Conservation (phyloP, 805 yeast species). For the Ogataea pini region DNA sequence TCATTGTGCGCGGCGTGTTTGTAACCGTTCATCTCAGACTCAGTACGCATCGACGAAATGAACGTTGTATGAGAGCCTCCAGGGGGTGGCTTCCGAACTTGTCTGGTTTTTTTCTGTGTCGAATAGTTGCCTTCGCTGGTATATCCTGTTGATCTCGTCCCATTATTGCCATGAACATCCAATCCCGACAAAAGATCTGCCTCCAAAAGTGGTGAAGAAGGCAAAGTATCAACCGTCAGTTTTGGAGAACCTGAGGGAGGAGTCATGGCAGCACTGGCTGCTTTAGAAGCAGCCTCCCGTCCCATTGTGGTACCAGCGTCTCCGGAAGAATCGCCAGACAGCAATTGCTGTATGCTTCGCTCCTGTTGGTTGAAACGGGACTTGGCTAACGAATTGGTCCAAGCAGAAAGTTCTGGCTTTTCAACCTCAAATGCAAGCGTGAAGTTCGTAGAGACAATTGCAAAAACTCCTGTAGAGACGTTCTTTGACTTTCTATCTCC, state of each 20-base stretch:
- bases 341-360: conserved; percentile 32
- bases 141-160: neutral
- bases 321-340: conserved; percentile 33
- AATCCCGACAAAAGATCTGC: conserved; percentile 13
- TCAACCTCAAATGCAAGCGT: conserved; percentile 61
- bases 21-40: conserved; percentile 7
- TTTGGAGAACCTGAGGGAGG: conserved; percentile 16
- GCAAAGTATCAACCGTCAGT: conserved; percentile 18
- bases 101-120: conserved; percentile 1
- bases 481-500: conserved; percentile 38
- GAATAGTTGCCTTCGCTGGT: neutral
- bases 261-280: conserved; percentile 32
- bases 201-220: conserved; percentile 22
- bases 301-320: conserved; percentile 34
- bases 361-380: conserved; percentile 52
- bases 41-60: conserved; percentile 22
- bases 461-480: conserved; percentile 51
- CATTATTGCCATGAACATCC: neutral
- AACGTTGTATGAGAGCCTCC: conserved; percentile 16
- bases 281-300: conserved; percentile 39
- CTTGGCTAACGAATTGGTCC: conserved; percentile 58
- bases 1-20: conserved; percentile 3
- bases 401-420: conserved; percentile 48
- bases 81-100: conserved; percentile 22
- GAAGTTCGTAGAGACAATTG: conserved; percentile 53